These are phyloP conservation scores for Scenedesmus sp. DNA, from an alignment of 163 green algal genomes.

Conservation along the genomic window DNA sequence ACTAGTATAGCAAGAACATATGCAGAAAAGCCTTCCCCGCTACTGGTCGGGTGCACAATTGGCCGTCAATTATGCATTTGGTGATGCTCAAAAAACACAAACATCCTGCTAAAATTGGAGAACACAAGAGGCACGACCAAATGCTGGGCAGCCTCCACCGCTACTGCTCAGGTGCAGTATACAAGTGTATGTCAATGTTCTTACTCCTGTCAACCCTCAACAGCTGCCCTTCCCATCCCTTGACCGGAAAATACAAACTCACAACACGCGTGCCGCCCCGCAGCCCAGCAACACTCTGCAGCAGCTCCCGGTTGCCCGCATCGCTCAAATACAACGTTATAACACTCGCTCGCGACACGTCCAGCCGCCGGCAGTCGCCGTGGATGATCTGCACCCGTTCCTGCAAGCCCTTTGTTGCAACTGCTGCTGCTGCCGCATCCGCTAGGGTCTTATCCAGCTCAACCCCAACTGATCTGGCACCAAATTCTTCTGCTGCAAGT, in stretches of 20 bases:
- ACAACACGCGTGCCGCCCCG: conserved; percentile 25
- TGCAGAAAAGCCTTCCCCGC: no score
- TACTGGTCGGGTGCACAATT: no score
- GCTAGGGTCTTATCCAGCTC: conserved; percentile 41
- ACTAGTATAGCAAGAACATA: no score
- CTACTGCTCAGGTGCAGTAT: not conserved
- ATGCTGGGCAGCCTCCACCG: not conserved
- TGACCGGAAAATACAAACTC: conserved; percentile 7
- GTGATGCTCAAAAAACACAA: no score
- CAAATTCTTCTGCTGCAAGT: conserved; percentile 23
- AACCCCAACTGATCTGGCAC: not conserved
- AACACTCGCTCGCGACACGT: conserved; percentile 40
- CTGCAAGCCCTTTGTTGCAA: not conserved
- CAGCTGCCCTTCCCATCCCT: not conserved
- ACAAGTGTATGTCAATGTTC: conserved; percentile 32
- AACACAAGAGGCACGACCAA: not conserved
- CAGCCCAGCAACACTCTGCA: not conserved
- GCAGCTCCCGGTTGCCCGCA: conserved; percentile 29
- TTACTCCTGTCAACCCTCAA: not conserved
- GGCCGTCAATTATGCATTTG: no score
- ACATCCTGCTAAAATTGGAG: not conserved
- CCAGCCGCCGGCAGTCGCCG: not conserved
- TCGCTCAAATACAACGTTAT: conserved; percentile 43
- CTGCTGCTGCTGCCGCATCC: not conserved
- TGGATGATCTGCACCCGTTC: conserved; percentile 12